phyloP scores from a whole-genome alignment of 2,329 filamentous ascomycete species.

The Xylariaceae sp. region DNA sequence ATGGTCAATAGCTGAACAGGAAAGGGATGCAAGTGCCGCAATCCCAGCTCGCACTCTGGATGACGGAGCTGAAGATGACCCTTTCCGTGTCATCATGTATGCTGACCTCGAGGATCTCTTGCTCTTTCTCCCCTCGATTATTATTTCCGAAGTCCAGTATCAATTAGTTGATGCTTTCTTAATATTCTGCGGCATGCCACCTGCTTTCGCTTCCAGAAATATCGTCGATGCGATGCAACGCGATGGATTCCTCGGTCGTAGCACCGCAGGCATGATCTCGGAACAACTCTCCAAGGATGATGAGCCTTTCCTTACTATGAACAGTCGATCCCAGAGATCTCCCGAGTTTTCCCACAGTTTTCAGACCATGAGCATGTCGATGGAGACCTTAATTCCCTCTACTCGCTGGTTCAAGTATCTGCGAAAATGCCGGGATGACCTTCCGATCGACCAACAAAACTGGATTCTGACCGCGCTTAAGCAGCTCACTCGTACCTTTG shows the following conservation, averaged over 20 bases:
- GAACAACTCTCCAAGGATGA: conserved; percentile 1
- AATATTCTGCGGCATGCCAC: conserved; percentile 62
- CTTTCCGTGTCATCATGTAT: conserved; percentile 76
- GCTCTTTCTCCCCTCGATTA: conserved; percentile 40
- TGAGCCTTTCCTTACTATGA: neutral
- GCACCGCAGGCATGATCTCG: conserved; percentile 27
- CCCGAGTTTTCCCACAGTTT: conserved; percentile 21
- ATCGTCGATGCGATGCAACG: conserved; percentile 33
- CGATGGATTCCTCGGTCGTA: conserved; percentile 47
- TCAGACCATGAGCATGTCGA: conserved; percentile 18
- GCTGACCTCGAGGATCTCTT: conserved; percentile 68
- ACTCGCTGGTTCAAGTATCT: conserved; percentile 41
- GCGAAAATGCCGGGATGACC: conserved; percentile 12
- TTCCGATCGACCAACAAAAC: conserved; percentile 31
- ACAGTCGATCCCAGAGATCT: conserved; percentile 10
- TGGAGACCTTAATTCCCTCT: conserved; percentile 49
- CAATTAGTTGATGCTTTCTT: conserved; percentile 67
- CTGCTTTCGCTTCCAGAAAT: conserved; percentile 28
- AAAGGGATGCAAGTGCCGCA: conserved; percentile 40
- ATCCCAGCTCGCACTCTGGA: conserved; percentile 72
- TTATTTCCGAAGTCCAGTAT: conserved; percentile 31
- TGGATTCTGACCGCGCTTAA: conserved; percentile 54
- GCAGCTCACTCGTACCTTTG: conserved; percentile 45
- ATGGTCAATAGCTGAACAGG: conserved; percentile 53
- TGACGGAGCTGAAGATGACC: conserved; percentile 71